These are phyloP conservation scores for Solanum clarkiae DNA, from an alignment of 257 asterid species.

Conservation along the genomic window DNA sequence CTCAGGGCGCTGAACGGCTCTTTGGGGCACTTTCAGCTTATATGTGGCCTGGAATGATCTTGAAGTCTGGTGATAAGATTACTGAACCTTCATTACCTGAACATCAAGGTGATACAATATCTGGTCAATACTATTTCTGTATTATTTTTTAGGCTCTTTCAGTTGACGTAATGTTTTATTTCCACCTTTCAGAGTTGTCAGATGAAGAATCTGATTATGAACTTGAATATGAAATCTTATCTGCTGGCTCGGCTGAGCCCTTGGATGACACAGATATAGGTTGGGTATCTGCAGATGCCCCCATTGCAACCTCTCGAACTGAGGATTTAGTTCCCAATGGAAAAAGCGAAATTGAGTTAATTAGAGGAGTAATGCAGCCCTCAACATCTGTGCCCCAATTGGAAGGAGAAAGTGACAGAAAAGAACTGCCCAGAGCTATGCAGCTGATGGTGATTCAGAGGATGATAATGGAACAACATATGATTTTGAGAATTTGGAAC, in stretches of 20 bases:
- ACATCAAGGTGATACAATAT: slow-evolving; percentile 41
- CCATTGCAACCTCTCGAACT: slow-evolving; percentile 18
- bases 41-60: slow-evolving; percentile 97
- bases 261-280: slow-evolving; percentile 53
- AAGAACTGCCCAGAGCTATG: slow-evolving; percentile 15
- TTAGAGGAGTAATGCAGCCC: slow-evolving; percentile 19
- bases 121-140: not conserved
- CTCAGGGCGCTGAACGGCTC: slow-evolving; percentile 86
- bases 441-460: slow-evolving; percentile 17
- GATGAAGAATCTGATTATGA: slow-evolving; percentile 73
- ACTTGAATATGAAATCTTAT: slow-evolving; percentile 62
- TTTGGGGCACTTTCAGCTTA: slow-evolving; percentile 87
- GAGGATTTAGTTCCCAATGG: slow-evolving; percentile 16
- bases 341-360: slow-evolving; percentile 8
- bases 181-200: slow-evolving; percentile 43
- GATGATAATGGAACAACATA: slow-evolving; percentile 36
- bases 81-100: slow-evolving; percentile 65
- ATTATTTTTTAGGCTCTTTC: not conserved
- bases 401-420: slow-evolving; percentile 16
- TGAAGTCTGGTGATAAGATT: slow-evolving; percentile 84
- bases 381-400: slow-evolving; percentile 35
- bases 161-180: not conserved
- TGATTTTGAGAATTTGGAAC: slow-evolving; percentile 78
- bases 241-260: slow-evolving; percentile 73
- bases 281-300: slow-evolving; percentile 58